Base-by-base conservation (phyloP, 306 rosid species). In the Hippophae gyantsensis region DNA sequence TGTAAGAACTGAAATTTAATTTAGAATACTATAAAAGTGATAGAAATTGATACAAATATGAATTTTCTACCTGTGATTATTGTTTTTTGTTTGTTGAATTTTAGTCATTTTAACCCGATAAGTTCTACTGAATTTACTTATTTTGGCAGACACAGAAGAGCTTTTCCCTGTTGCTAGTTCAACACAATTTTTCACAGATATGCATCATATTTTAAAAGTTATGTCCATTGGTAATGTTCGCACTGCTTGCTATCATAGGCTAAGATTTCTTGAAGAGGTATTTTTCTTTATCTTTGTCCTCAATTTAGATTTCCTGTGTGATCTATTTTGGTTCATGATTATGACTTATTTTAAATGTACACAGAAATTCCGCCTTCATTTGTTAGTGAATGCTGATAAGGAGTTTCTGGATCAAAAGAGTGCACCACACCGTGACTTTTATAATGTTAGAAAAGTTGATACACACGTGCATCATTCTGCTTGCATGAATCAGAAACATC, bases 401-500 rank as follows among this genome's bases (percentile, higher is more conserved):
- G 97, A 89, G 70, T 85, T 85, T 78, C 64, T 85, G 32, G 79
- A 76, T 59, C 95, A 89, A 70, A 89, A 89, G 69, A 44, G 92
- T 76, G 95, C 95, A 13, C 85, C 86, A 40, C 97, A 89, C 56
- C 89, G 97, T 62, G 97, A 89, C 69, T 89, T 89, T 81, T 89
- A 89, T 76, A 89, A 89, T 54, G 69, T 83, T 65, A 74, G 97
- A 56, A 89, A 89, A 78, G 95, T 89, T 53, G 94, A 88, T 75
- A 88, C 90, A 9, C 96, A 88, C 73, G 82, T 88, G 63, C 96
- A 88, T 69, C 96, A 88, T 75, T 88, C 96, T 63, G 96, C 96
- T 48, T 88, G 96, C 81, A 88, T 88, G 96, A 85, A 88, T 79
- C 96, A 88, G 81, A 88, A 85, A 72, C 96, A 88, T 78, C 94